Evolutionary conservation across 305 asterid genomes (phyloP).

Genomic region (Ajuga reptans): DNA sequence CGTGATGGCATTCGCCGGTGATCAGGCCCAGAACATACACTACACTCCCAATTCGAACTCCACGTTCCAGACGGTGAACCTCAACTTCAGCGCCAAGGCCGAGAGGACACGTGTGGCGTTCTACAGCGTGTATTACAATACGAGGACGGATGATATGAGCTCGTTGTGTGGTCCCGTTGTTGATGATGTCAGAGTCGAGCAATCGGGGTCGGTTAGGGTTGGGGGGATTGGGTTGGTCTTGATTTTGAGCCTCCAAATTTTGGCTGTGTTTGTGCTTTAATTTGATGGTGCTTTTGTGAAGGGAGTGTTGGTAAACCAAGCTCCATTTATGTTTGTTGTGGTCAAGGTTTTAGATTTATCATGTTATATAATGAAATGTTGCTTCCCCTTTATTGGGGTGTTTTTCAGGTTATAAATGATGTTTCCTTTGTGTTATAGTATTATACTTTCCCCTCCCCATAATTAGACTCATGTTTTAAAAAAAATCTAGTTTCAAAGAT

Average conservation of each 20-base stretch:
- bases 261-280: slow-evolving; percentile 24
- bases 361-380: neutral
- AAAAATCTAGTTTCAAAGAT: too few species aligned
- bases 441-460: too few species aligned
- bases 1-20: slow-evolving; percentile 91
- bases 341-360: neutral
- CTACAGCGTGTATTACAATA: slow-evolving; percentile 84
- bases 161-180: slow-evolving; percentile 96
- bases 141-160: slow-evolving; percentile 86
- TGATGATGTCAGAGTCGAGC: slow-evolving; percentile 72
- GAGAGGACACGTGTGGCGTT: slow-evolving; percentile 80
- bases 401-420: too few species aligned
- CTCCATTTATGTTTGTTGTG: slow-evolving; percentile 1
- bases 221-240: slow-evolving; percentile 28
- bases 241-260: neutral
- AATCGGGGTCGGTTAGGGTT: slow-evolving; percentile 33
- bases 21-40: slow-evolving; percentile 73
- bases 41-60: slow-evolving; percentile 68
- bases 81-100: slow-evolving; percentile 81
- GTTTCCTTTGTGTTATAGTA: too few species aligned
- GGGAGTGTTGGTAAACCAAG: slow-evolving; percentile 23
- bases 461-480: too few species aligned
- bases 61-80: slow-evolving; percentile 51
- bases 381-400: too few species aligned
- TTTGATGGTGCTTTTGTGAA: neutral